phyloP scores from a whole-genome alignment of 106 monocot genomes.

The Dendrobium nobile region DNA sequence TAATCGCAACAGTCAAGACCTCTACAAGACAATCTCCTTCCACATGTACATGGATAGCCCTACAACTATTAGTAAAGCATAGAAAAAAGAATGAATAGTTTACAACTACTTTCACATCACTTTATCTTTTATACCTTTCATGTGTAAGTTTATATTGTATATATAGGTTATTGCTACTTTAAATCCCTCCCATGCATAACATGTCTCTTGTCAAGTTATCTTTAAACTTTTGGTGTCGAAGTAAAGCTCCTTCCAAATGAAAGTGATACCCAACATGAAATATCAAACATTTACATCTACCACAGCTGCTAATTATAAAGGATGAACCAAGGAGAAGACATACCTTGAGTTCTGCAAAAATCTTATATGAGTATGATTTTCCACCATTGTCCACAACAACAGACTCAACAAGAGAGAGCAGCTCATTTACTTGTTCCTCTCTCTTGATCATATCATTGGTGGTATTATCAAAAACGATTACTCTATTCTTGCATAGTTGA shows the following conservation, averaged over 20 bases:
- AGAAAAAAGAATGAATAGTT: too few relatives aligned
- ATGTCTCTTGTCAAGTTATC: constrained; percentile 13
- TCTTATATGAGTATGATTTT: constrained; percentile 28
- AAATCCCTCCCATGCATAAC: constrained; percentile 23
- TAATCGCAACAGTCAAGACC: too few relatives aligned
- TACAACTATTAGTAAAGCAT: too few relatives aligned
- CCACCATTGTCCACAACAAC: constrained; percentile 44
- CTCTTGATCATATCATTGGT: constrained; percentile 31
- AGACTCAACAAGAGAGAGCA: constrained; percentile 48
- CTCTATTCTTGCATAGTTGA: constrained; percentile 48
- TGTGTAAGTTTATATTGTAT: too few relatives aligned
- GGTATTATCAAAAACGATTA: constrained; percentile 77
- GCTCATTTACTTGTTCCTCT: constrained; percentile 34
- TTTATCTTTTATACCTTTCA: too few relatives aligned
- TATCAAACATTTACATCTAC: constrained; percentile 41
- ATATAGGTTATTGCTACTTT: too few relatives aligned
- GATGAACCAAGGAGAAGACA: too few relatives aligned
- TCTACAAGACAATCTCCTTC: too few relatives aligned
- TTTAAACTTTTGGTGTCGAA: background rate
- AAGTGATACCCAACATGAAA: background rate
- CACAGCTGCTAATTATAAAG: constrained; percentile 22
- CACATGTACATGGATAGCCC: too few relatives aligned
- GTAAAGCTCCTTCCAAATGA: constrained; percentile 31
- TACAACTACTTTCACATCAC: too few relatives aligned
- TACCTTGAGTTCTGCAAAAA: too few relatives aligned